Percentiles rank a stretch among this genome's conserved stretches.
phyloP scores from a whole-genome alignment of 495 filamentous ascomycete genomes.

The Aspergillus sclerotiicarbonarius region DNA sequence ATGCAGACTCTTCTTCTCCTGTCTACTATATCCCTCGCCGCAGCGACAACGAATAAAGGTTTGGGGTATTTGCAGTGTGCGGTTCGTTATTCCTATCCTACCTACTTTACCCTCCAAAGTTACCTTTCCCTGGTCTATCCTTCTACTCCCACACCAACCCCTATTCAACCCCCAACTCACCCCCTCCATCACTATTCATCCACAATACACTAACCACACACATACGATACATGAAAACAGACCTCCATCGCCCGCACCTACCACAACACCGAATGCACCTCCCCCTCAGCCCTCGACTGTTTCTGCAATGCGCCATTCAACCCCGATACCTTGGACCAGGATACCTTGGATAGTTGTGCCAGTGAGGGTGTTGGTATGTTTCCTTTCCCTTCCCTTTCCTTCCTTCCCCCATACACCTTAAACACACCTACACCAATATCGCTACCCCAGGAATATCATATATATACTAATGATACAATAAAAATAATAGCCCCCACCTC shows the following conservation, averaged over 20 bases:
- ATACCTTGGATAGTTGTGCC: conserved; percentile 4
- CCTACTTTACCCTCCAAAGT: too few species aligned
- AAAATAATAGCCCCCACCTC: not conserved
- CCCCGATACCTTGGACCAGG: not conserved
- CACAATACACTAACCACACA: too few species aligned
- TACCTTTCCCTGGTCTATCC: too few species aligned
- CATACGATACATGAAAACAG: conserved; percentile 7
- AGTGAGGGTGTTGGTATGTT: conserved; percentile 17
- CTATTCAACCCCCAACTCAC: too few species aligned
- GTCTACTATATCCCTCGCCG: conserved; percentile 11
- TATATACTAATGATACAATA: too few species aligned
- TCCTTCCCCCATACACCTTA: too few species aligned
- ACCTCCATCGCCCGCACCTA: conserved; percentile 10
- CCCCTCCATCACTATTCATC: too few species aligned
- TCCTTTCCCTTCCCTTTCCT: not conserved
- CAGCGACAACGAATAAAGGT: not conserved
- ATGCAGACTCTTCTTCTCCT: conserved; percentile 5
- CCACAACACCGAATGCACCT: conserved; percentile 9
- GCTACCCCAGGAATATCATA: too few species aligned
- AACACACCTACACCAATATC: too few species aligned
- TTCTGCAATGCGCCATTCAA: conserved; percentile 11
- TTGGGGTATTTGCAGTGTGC: conserved; percentile 17
- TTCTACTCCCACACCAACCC: too few species aligned
- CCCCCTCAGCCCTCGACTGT: conserved; percentile 14
- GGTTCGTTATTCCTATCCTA: conserved; percentile 4